Conservation (phyloP, 192 early-diverging fungal species). For the Backusella liffmaniae region DNA sequence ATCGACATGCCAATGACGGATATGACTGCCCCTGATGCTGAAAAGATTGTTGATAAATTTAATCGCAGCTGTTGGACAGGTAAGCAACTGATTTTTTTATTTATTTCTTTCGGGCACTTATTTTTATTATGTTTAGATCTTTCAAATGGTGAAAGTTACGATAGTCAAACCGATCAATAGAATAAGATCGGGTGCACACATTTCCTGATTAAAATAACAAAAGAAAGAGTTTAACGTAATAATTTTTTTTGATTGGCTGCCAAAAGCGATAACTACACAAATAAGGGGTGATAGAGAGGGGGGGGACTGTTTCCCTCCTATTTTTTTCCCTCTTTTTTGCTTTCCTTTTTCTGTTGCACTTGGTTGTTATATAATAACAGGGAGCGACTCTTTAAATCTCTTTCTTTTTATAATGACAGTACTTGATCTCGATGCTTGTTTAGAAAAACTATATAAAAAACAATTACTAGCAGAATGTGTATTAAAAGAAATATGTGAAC, state of each 20-base stretch:
- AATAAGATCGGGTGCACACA: neutral
- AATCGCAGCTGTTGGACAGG: neutral
- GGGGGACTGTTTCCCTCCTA: neutral
- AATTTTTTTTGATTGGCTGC: neutral
- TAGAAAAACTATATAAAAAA: slow-evolving; percentile 70
- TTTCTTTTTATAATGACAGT: slow-evolving; percentile 35
- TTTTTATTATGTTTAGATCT: neutral
- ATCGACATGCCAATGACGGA: neutral
- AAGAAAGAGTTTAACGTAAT: neutral
- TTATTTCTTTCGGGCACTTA: neutral
- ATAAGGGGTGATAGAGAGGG: neutral
- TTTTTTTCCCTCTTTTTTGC: neutral
- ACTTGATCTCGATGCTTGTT: slow-evolving; percentile 81
- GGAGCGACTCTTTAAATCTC: neutral
- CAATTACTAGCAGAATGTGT: slow-evolving; percentile 73
- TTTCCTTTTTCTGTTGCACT: neutral
- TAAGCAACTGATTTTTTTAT: neutral
- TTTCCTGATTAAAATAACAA: neutral
- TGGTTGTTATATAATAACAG: neutral
- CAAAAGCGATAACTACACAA: slow-evolving; percentile 1
- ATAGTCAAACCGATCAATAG: neutral
- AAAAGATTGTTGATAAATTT: neutral
- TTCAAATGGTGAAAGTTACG: neutral
- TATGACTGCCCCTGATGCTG: slow-evolving; percentile 1
- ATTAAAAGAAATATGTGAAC: slow-evolving; percentile 79